Evolutionary conservation across 2,329 filamentous ascomycete species (phyloP), one percentile per base, ranked within the genome.

Genomic region (Geosmithia flava): DNA sequence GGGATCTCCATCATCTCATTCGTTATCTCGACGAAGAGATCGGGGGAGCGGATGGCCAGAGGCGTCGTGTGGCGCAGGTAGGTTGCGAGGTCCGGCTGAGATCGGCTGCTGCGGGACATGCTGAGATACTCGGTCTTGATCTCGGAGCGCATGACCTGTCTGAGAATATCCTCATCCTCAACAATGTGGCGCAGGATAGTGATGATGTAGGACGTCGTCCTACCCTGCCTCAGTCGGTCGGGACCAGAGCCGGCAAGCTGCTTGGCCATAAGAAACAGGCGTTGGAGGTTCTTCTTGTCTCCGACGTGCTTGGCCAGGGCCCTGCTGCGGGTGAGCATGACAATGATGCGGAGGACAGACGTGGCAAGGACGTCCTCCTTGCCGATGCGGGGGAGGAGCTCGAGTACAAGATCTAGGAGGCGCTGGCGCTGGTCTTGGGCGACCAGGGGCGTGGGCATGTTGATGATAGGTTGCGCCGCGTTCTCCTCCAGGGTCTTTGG

Each of bases 181-280:
- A 97, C 80, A 53, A 98, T 83, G 59, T 98, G 93, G 41, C 94
- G 83, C 42, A 98, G 70, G 47, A 96, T 83, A 13, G 91, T 77
- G 76, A 97, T 83, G 57, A 95, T 84, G 49, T 84, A 76, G 20
- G 71, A 63, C 3, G 71, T 69, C 40, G 78, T 66, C 47, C 69
- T 70, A 2, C 68, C 71, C 41, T 75, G 71, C 51, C 68, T 73
- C 10, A 98, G 75, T 48, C 83, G 83, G 48, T 85, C 78, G 29
- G 88, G 86, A 7, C 86, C 85, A 29, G 81, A 76, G 23, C 85
- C 86, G 19, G 87, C 83, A 50, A 97, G 78, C 62, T 97, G 91
- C 63, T 94, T 95, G 49, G 91, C 81, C 87, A 97, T 95, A 47
- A 96, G 78, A 64, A 98, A 97, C 20, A 98, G 71, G 27, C 88